Evolutionary conservation across 208 protist species (phyloP), one percentile per base, ranked within the genome.

Genomic region (Leishmania tarentolae): DNA sequence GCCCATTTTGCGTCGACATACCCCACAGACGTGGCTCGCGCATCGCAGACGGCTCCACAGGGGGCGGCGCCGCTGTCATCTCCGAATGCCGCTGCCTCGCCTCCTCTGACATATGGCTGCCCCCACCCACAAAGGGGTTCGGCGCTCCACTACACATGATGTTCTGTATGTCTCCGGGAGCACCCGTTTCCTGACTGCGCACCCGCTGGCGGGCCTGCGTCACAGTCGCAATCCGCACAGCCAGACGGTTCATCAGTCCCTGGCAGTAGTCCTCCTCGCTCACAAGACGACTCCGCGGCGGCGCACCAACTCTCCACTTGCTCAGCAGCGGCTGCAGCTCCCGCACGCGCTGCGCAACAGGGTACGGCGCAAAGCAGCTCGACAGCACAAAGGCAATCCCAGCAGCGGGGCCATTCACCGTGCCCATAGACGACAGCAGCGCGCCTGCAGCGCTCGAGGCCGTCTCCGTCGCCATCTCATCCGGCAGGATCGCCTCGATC

Each of bases 361-460:
- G 84, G 77, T 88, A 91, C 24, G 89, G 79, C 59, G 80, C 84
- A 78, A 89, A 92, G 76, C 84, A 86, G 70, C 74, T 83, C 28
- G 78, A 68, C 44, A 92, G 65, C 68, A 90, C 79, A 2, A 75
- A 68, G 19, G 89, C 69, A 21, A 89, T 44, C 53, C 80, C 80
- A 4, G 75, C 78, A 2, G 79, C 35, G 8, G 83, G 44, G 50
- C 78, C 59, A n/a, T 77, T 85, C 56, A 86, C 46, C 42, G 71
- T 85, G 21, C 74, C 78, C 35, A 72, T 65, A 6, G 82, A 82
- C 28, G 81, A 90, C 35, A 83, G 52, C 69, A 82, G 76, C 53
- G 81, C 86, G 37, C 78, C 66, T 15, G 72, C 72, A 28, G 72
- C 76, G 73, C 77, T 79, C 31, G 78, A 52, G 9, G 21, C 85